Evolutionary conservation across 2,329 filamentous ascomycete genomes (phyloP), one percentile per base, ranked within the genome.

Genomic region (Trichoderma aggressivum): DNA sequence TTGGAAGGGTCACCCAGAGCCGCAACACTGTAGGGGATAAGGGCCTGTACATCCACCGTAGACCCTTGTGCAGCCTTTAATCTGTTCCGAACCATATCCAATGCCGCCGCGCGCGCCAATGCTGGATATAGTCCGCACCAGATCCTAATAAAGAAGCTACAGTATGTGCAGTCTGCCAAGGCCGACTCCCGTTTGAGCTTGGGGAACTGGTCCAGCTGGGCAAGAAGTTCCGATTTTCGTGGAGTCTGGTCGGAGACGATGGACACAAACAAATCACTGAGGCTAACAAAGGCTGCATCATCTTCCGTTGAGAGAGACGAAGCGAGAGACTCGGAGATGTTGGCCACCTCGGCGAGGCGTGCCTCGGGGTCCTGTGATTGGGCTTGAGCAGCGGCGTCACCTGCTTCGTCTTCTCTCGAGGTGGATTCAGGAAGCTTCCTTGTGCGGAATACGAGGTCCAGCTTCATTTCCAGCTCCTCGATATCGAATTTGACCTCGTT

Each of bases 1-100:
- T 91, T 90, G 1, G 92, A 92, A 6, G 89, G 82, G 79, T 98
- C 95, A 28, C 89, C 86, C 21, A 98, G 86, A 26, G 92, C 92
- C 47, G 87, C 85, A 59, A 98, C 82, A 36, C 91, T 84, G 81
- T 97, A 98, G 3, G 95, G 95, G n/a, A 97, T 78, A 21, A 98
- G 79, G 12, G 89, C 88, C 78, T 98, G 95, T 62, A 94, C 86
- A 78, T 97, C 92, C 8, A 87, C 77, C 24, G 83, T 82, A 26
- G 78, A 79, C 12, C 81, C 81, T 71, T 86, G 85, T 16, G 81
- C 81, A 11, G 81, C 80, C 67, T 88, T 87, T 21, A 94, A 79
- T 30, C 85, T 84, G 34, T 84, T 84, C 72, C 89, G 88, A 16
- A 89, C 86, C 77, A 89, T 85, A 53, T 90, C 88, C 62, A 97